These are phyloP conservation scores for Aspergillus diversus DNA, from an alignment of 495 filamentous ascomycete genomes.

Conservation along the genomic window DNA sequence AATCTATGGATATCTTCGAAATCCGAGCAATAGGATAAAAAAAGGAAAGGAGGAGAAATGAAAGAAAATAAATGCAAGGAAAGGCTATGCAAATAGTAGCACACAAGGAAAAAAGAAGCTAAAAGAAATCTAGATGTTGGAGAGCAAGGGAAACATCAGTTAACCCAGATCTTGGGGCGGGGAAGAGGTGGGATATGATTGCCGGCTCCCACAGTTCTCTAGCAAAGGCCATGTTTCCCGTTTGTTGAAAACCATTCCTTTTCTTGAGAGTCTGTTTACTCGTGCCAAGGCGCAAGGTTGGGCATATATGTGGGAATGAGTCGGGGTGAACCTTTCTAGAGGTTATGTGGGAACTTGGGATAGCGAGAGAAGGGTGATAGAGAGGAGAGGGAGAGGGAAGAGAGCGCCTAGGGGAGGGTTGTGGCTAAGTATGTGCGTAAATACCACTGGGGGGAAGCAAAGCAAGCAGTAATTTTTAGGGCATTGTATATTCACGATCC, in stretches of 20 bases:
- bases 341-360: not conserved
- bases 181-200: too few species aligned
- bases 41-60: not conserved
- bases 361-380: not conserved
- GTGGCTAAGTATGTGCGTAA: not conserved
- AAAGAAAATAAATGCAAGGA: not conserved
- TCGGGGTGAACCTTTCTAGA: not conserved
- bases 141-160: not conserved
- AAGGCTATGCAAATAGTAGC: not conserved
- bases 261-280: not conserved
- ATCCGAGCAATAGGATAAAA: not conserved
- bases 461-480: not conserved
- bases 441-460: not conserved
- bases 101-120: not conserved
- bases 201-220: not conserved
- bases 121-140: not conserved
- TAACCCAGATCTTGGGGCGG: not conserved
- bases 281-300: not conserved
- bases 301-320: not conserved
- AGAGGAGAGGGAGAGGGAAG: not conserved
- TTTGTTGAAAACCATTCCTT: not conserved
- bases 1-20: slow-evolving; percentile 1
- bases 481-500: not conserved
- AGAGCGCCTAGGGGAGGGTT: not conserved
- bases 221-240: not conserved